Evolutionary conservation across 345 rosid species (phyloP).

Genomic region (Corymbia maculata): DNA sequence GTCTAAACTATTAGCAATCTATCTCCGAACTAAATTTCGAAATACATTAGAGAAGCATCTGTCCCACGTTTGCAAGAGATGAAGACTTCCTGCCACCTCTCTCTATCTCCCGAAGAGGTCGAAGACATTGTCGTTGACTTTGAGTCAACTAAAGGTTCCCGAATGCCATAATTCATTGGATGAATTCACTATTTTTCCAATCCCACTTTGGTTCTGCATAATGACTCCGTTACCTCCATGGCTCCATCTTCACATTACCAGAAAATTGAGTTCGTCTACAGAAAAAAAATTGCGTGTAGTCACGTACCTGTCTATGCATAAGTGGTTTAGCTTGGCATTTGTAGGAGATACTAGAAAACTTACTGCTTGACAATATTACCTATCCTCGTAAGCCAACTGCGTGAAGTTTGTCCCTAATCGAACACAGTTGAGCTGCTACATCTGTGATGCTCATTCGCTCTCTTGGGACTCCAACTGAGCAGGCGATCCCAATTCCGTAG

Average conservation of each 20-base stretch:
- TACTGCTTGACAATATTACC: neutral
- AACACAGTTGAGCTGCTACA: neutral
- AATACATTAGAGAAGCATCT: neutral
- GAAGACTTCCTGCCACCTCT: neutral
- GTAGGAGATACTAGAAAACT: neutral
- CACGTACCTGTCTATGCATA: neutral
- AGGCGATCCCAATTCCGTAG: conserved; percentile 1
- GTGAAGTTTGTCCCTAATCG: neutral
- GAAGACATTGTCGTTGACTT: neutral
- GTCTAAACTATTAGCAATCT: neutral
- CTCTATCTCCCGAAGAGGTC: fast-evolving
- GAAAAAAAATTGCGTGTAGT: neutral
- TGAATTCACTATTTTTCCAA: neutral
- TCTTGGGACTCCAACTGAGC: neutral
- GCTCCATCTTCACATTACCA: neutral
- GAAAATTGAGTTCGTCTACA: neutral
- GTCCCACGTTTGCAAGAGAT: neutral
- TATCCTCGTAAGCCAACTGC: neutral
- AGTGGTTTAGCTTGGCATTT: neutral
- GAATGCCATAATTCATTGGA: neutral
- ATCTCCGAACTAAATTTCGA: neutral
- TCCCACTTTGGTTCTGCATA: neutral
- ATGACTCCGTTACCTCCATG: neutral
- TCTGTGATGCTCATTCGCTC: neutral
- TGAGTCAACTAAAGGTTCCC: neutral